Base-by-base conservation (phyloP, 2,329 filamentous ascomycete species). In the Hypomyces perniciosus region DNA sequence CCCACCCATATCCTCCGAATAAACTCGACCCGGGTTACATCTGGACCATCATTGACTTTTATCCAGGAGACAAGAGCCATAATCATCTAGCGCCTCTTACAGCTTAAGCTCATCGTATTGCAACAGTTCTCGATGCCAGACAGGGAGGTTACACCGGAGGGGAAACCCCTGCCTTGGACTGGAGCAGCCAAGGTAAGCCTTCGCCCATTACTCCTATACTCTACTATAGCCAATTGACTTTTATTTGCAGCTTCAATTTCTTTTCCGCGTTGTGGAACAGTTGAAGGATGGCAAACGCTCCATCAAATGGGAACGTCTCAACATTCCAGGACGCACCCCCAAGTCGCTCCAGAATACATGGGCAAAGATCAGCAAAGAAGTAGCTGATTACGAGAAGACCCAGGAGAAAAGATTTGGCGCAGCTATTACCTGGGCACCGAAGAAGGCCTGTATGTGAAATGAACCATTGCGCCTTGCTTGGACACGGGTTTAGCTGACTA, bases 321-420 rank as follows among this genome's bases (percentile, higher is more conserved):
- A 58, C 27, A 69, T 73, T 61, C 64, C 66, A 0, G 67, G 65
- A 0, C 67, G 70, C 6, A 71, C 68, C 2, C 51, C 57, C 26
- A 73, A 72, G 53, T 68, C 67, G 2, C 54, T 73, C 0, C 60
- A 68, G 54, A 65, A 68, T 39, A 61, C 64, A 50, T 73, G 69
- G 70, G 64, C 63, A 1, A 63, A 59, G 8, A 62, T 72, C 26
- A 62, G 64, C 28, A 71, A 71, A 31, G 56, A 60, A 3, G 63
- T 71, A 8, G 57, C 33, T 39, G 45, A 56, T 1, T 42, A 49
- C 13, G 51, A 49, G 38, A 37, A 48, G 10, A 4, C 29, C 53
- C 3, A 42, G 43, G 42, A 41, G 20, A 44, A 9, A 4, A 13
- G 10, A 2, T 12, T 8, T n/a, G 27, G 26, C n/a, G 34, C 33